phyloP scores from a whole-genome alignment of 441 rosid genomes.

The Syzygium malaccense region DNA sequence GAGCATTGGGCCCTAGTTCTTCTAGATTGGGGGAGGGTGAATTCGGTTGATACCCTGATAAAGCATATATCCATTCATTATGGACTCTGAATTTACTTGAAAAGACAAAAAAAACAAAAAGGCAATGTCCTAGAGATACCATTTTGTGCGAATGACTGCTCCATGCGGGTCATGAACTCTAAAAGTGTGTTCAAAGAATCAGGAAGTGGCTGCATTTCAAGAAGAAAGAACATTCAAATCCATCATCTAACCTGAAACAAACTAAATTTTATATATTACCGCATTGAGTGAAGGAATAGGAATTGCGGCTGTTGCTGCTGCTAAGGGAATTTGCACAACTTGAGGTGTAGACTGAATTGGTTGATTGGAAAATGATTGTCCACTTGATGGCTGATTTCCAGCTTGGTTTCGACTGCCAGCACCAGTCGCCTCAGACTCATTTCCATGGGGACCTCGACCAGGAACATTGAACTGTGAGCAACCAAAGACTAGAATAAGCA shows the following conservation, averaged over 20 bases:
- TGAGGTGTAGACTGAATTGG: slow-evolving; percentile 53
- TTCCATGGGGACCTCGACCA: slow-evolving; percentile 48
- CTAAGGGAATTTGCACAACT: slow-evolving; percentile 58
- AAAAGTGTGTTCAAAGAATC: slow-evolving; percentile 68
- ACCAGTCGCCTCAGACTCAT: slow-evolving; percentile 35
- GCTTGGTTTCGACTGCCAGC: slow-evolving; percentile 39
- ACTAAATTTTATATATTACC: slow-evolving; percentile 26
- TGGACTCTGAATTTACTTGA: background rate
- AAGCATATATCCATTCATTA: background rate
- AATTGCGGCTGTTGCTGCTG: slow-evolving; percentile 45
- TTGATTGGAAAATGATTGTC: slow-evolving; percentile 45
- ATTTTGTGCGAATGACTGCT: slow-evolving; percentile 55
- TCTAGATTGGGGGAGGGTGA: slow-evolving; percentile 28
- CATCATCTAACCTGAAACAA: background rate
- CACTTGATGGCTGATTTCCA: slow-evolving; percentile 43
- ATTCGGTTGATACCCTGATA: slow-evolving; percentile 50
- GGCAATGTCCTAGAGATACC: slow-evolving; percentile 31
- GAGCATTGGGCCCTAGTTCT: slow-evolving; percentile 46
- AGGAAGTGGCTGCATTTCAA: slow-evolving; percentile 69
- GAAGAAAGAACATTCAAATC: slow-evolving; percentile 7
- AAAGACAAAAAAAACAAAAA: background rate
- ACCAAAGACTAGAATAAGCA: background rate
- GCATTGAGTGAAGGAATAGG: slow-evolving; percentile 62
- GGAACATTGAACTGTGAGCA: slow-evolving; percentile 40
- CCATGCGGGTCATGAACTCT: slow-evolving; percentile 79